Evolutionary conservation across 192 early-diverging fungal genomes (phyloP), one percentile per base, ranked within the genome.

Genomic region (Chytriomyces confervae): DNA sequence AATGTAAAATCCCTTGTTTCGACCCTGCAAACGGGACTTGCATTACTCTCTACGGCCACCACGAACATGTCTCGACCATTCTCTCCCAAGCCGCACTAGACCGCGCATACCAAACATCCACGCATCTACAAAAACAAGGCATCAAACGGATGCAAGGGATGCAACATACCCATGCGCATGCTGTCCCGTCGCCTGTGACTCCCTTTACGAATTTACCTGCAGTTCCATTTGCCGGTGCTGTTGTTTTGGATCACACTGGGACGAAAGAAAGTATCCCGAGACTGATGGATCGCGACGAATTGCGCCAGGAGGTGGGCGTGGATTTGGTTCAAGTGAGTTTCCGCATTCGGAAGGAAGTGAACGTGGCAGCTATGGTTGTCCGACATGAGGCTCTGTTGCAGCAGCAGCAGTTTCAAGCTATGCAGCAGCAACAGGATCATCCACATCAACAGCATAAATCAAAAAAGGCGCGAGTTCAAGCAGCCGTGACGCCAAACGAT

Each of bases 21-120:
- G 89, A 93, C 79, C 97, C 97, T 0, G 92, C 95, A 4, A 98
- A 98, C 79, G 96, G 96, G 3, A 87, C 87, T 47, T 86, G 91
- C 6, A 84, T 95, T 49, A 49, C 78, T 10, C 27, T 79, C 9
- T 6, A 27, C 10, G 24, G 60, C 7, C 36, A 36, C 36, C 62
- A 60, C 18, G 78, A 79, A 50, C 53, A 36, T 11, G 64, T 75
- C 23, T 51, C 48, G 3, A 63, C 66, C 5, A 18, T 61, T 8
- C 57, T 79, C 20, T 75, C 72, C 5, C 36, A 66, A 29, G 71
- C 18, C 18, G 70, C 78, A 13, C 6, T 75, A 0, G 4, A 2
- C 64, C 62, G 78, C 23, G 61, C 62, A 18, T 20, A 9, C 57
- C 8, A 66, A 24, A 51, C 48, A 8, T 16, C 46, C 11, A 24